These are phyloP conservation scores for Platismatia glauca DNA, from an alignment of 495 filamentous ascomycete genomes.

Conservation along the genomic window DNA sequence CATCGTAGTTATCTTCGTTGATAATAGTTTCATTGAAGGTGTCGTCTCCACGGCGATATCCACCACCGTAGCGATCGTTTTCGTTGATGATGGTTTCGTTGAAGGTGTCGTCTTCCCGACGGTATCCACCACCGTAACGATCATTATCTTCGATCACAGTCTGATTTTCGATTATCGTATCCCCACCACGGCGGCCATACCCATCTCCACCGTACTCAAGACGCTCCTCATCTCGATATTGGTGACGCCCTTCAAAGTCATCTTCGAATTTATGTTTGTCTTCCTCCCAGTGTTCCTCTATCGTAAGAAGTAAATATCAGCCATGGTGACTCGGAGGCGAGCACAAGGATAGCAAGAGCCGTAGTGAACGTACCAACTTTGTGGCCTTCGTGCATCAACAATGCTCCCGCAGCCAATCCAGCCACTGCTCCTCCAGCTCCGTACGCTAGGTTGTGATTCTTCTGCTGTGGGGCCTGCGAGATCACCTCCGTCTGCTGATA, in stretches of 20 bases:
- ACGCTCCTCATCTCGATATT: background rate
- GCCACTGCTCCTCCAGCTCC: background rate
- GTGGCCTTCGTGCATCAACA: conserved; percentile 2
- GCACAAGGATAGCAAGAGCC: background rate
- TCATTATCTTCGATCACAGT: background rate
- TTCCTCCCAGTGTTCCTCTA: background rate
- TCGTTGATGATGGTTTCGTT: background rate
- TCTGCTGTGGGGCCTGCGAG: background rate
- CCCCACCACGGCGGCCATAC: background rate
- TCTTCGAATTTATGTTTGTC: conserved; percentile 1
- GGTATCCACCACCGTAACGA: background rate
- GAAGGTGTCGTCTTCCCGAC: background rate
- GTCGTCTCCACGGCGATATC: background rate
- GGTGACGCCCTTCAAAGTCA: background rate
- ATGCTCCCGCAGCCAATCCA: background rate
- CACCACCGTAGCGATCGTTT: background rate
- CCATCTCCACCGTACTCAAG: background rate
- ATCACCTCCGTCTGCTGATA: conserved; percentile 2
- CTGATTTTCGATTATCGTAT: background rate
- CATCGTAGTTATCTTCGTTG: background rate
- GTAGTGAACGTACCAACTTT: background rate
- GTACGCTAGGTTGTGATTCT: background rate
- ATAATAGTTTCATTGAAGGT: background rate
- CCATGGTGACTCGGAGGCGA: background rate
- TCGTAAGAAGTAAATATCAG: background rate